Evolutionary conservation across 352 stramenopile species (phyloP).

Genomic region (Phytophthora tubulina): DNA sequence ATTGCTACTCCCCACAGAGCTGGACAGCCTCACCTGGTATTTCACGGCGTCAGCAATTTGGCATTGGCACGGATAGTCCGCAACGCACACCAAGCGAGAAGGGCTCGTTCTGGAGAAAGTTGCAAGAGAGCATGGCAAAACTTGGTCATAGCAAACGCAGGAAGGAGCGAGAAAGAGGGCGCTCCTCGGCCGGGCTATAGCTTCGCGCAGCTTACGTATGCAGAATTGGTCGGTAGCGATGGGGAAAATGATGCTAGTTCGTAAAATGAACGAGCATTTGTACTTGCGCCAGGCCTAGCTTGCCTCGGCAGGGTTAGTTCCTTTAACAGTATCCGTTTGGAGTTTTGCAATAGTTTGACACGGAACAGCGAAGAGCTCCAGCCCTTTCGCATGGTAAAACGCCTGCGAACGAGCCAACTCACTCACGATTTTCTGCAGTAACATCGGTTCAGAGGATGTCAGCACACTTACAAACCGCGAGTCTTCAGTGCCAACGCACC

Average conservation of each 20-base stretch:
- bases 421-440: constrained; percentile 69
- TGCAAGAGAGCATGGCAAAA: constrained; percentile 77
- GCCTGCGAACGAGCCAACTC: constrained; percentile 79
- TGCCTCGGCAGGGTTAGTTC: constrained; percentile 13
- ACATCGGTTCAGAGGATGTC: background rate
- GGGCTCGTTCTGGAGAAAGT: constrained; percentile 79
- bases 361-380: constrained; percentile 72
- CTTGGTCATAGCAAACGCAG: constrained; percentile 66
- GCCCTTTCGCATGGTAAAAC: constrained; percentile 81
- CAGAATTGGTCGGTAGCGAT: too few relatives aligned
- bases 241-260: too few relatives aligned
- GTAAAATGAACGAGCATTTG: background rate
- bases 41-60: constrained; percentile 76
- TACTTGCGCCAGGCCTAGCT: background rate
- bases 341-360: constrained; percentile 64
- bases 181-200: constrained; percentile 37
- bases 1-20: constrained; percentile 86
- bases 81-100: constrained; percentile 44
- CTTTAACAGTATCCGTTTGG: constrained; percentile 24
- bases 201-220: too few relatives aligned
- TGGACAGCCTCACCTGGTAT: constrained; percentile 84
- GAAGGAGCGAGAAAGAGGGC: constrained; percentile 53
- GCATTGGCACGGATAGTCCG: constrained; percentile 67
- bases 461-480: background rate
- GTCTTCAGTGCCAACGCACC: constrained; percentile 34